Percentiles rank a stretch among this genome's conserved stretches.
phyloP scores from a whole-genome alignment of 106 monocot genomes.

The Gastrodia elata region DNA sequence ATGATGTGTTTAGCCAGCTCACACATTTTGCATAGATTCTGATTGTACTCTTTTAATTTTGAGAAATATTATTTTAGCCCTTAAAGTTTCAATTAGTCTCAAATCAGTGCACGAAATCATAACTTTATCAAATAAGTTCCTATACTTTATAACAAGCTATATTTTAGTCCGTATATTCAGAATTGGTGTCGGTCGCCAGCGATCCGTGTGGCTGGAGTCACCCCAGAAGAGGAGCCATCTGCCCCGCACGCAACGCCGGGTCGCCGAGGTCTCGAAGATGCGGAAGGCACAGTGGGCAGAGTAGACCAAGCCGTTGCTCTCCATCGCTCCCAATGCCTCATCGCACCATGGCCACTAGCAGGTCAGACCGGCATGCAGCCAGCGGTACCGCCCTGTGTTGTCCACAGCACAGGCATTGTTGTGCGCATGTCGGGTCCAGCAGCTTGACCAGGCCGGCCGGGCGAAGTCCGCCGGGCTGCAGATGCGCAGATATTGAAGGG shows the following conservation, averaged over 20 bases:
- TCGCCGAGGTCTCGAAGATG: conserved; percentile 31
- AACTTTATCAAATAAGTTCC: too few species aligned
- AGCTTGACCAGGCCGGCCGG: conserved; percentile 51
- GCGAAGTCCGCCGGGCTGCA: conserved; percentile 35
- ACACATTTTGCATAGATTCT: too few species aligned
- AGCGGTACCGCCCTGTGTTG: conserved; percentile 68
- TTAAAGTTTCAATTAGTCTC: too few species aligned
- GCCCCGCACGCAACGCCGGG: conserved; percentile 58
- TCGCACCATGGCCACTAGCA: conserved; percentile 74
- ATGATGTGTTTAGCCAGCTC: too few species aligned
- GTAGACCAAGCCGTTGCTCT: conserved; percentile 99
- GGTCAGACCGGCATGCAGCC: conserved; percentile 25
- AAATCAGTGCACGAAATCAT: too few species aligned
- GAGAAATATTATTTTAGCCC: too few species aligned
- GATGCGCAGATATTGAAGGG: conserved; percentile 18
- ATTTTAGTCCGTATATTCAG: too few species aligned
- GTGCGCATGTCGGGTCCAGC: conserved; percentile 74
- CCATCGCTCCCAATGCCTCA: conserved; percentile 53
- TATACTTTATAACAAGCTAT: too few species aligned
- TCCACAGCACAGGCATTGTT: conserved; percentile 36
- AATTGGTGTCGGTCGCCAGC: too few species aligned
- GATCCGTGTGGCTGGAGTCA: conserved; percentile 94
- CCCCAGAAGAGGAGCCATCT: conserved; percentile 98
- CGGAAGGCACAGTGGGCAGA: conserved; percentile 78
- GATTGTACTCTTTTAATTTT: too few species aligned